These are phyloP conservation scores for Senna siamea DNA, from an alignment of 306 rosid genomes.

Conservation along the genomic window DNA sequence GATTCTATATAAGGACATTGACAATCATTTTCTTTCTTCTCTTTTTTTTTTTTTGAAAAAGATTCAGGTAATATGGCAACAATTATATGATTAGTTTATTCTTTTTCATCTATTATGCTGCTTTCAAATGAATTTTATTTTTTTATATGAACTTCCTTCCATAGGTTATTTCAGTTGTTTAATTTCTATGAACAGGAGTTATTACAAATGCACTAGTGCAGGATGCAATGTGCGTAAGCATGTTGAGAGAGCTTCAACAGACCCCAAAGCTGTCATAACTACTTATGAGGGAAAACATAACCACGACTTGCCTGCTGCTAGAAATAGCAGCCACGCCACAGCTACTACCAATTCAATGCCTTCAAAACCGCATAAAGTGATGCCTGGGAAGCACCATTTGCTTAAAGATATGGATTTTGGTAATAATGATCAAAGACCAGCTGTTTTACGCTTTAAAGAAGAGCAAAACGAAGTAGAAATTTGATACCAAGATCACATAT, in stretches of 20 bases:
- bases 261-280: constrained; percentile 88
- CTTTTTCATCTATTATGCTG: constrained; percentile 3
- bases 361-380: constrained; percentile 48
- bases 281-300: constrained; percentile 92
- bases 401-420: constrained; percentile 63
- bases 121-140: background rate
- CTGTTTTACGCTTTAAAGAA: constrained; percentile 72
- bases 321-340: constrained; percentile 86
- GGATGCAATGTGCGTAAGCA: constrained; percentile 98
- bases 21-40: background rate
- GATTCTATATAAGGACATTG: background rate
- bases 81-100: background rate
- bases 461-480: constrained; percentile 63
- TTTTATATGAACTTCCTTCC: background rate
- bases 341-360: constrained; percentile 54
- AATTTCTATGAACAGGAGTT: constrained; percentile 69
- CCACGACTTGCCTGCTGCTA: constrained; percentile 91
- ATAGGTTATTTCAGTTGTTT: constrained; percentile 10
- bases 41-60: background rate
- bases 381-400: constrained; percentile 61
- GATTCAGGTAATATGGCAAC: too few species aligned
- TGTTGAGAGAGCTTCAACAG: constrained; percentile 92
- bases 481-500: constrained; percentile 1
- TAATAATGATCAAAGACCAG: constrained; percentile 67
- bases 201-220: constrained; percentile 86